Conservation (phyloP, 257 asterid species). For the Anisodus tanguticus region DNA sequence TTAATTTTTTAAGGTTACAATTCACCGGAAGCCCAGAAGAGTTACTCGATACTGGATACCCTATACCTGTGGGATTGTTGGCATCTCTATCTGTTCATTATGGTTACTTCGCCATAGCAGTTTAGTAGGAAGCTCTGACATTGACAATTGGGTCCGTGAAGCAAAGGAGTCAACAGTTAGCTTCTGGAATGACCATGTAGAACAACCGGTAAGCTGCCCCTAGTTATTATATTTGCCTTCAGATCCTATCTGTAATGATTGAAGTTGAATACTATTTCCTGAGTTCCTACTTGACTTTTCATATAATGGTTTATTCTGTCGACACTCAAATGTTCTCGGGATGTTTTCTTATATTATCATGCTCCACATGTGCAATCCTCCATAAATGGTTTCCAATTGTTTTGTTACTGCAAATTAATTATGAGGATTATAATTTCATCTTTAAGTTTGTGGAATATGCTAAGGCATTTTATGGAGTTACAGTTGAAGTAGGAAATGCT, state of each 20-base stretch:
- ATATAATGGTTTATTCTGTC: slow-evolving; percentile 14
- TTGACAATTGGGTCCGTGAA: slow-evolving; percentile 91
- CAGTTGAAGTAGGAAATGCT: background rate
- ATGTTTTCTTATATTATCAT: background rate
- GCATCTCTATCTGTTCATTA: slow-evolving; percentile 77
- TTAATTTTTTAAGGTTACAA: slow-evolving; percentile 66
- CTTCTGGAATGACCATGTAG: slow-evolving; percentile 98
- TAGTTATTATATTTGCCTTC: slow-evolving; percentile 17
- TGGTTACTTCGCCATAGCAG: slow-evolving; percentile 98
- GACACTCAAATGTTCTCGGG: background rate
- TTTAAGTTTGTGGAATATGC: background rate
- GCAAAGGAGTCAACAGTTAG: slow-evolving; percentile 74
- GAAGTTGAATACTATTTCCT: slow-evolving; percentile 23
- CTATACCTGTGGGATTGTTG: slow-evolving; percentile 79
- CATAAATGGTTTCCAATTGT: background rate
- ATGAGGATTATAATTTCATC: background rate
- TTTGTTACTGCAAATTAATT: slow-evolving; percentile 5
- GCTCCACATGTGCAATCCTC: background rate
- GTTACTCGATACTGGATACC: slow-evolving; percentile 83
- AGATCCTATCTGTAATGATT: background rate
- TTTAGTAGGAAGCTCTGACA: slow-evolving; percentile 95
- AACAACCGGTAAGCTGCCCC: slow-evolving; percentile 82
- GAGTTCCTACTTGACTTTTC: slow-evolving; percentile 18
- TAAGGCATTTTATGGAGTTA: background rate
- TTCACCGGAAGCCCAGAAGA: slow-evolving; percentile 77